Percentiles rank a stretch among this genome's conserved stretches.
Conservation (phyloP, 2,329 filamentous ascomycete genomes). For the Pestalotiopsis sp. region DNA sequence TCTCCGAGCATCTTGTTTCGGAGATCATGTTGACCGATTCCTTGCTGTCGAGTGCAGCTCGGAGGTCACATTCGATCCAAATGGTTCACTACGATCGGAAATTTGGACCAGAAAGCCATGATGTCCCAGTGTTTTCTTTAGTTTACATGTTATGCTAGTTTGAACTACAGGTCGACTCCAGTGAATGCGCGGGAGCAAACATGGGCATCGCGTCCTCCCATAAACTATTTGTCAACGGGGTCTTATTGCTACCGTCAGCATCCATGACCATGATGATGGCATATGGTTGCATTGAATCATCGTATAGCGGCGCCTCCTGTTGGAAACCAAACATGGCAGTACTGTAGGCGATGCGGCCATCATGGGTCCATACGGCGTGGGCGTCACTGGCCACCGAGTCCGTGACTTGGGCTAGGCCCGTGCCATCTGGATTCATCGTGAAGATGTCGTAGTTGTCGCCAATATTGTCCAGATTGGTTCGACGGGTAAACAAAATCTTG, state of each 20-base stretch:
- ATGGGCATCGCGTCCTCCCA: conserved; percentile 7
- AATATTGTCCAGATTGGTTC: background rate
- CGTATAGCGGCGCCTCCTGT: background rate
- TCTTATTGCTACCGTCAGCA: background rate
- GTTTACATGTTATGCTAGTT: background rate
- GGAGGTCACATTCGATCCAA: too few species aligned
- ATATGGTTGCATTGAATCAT: background rate
- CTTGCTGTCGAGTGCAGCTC: too few species aligned
- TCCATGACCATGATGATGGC: background rate
- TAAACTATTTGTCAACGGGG: background rate
- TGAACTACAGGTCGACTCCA: background rate
- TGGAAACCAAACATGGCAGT: conserved; percentile 5
- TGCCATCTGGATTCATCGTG: background rate
- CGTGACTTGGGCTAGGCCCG: background rate
- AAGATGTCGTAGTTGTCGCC: conserved; percentile 4
- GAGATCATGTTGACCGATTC: too few species aligned
- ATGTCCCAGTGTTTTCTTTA: background rate
- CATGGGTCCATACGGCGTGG: conserved; percentile 5
- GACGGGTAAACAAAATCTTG: conserved; percentile 1
- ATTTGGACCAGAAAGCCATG: too few species aligned
- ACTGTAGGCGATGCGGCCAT: background rate
- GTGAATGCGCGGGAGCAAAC: background rate
- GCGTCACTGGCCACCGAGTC: background rate
- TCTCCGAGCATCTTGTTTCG: too few species aligned
- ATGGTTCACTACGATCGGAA: too few species aligned